A percentile compares a stretch with the other conserved stretches of the same genome.
Conservation (phyloP, 2,329 filamentous ascomycete genomes). For the Aspergillus awamori region DNA sequence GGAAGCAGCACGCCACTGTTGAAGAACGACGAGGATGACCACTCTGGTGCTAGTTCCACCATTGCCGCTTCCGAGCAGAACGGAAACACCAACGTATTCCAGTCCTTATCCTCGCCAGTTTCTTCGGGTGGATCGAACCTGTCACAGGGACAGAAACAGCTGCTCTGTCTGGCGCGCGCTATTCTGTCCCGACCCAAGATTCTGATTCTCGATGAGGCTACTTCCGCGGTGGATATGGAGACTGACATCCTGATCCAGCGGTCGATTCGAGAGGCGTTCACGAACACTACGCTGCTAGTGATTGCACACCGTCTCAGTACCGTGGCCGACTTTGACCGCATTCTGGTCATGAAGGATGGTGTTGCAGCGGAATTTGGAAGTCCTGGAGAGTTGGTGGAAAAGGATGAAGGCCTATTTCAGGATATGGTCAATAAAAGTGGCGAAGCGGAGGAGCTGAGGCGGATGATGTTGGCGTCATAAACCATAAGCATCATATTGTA, state of each 20-base stretch:
- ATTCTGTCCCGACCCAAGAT: conserved; percentile 74
- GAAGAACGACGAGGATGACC: neutral
- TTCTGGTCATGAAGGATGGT: conserved; percentile 72
- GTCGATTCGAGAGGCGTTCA: conserved; percentile 72
- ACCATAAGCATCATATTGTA: too few species aligned
- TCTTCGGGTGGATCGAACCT: conserved; percentile 47
- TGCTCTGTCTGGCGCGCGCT: conserved; percentile 35
- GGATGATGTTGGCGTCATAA: neutral
- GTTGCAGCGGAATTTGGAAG: conserved; percentile 68
- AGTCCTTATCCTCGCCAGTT: neutral
- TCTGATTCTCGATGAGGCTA: conserved; percentile 81
- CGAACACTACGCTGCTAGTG: conserved; percentile 68
- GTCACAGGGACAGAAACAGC: conserved; percentile 37
- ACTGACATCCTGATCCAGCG: conserved; percentile 76
- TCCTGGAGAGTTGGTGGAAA: conserved; percentile 61
- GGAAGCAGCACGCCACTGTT: neutral
- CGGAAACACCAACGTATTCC: neutral
- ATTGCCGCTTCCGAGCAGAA: neutral
- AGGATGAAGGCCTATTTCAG: neutral
- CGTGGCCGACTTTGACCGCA: conserved; percentile 75
- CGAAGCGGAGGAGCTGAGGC: neutral
- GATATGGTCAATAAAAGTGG: conserved; percentile 4
- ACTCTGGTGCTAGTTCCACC: neutral
- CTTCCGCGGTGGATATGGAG: conserved; percentile 75
- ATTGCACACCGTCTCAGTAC: conserved; percentile 77